phyloP scores from a whole-genome alignment of 2,329 filamentous ascomycete species.

The Epichloe glyceriae region DNA sequence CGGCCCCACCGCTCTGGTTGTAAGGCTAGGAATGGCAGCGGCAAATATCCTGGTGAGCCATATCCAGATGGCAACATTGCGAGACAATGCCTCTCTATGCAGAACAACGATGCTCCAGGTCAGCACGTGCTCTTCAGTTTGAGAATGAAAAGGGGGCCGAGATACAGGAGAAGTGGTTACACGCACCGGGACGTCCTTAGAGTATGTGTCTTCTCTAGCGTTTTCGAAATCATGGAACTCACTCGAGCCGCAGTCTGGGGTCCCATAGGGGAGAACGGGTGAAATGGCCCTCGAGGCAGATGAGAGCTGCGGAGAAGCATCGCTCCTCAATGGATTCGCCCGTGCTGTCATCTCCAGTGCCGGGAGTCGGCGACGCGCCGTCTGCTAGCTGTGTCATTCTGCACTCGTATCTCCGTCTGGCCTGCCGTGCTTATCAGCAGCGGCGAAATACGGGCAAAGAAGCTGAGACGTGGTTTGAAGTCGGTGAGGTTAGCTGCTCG shows the following conservation, averaged over 20 bases:
- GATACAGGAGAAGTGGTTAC: neutral
- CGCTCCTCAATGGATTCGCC: conserved; percentile 48
- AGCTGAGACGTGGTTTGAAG: neutral
- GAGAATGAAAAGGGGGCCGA: neutral
- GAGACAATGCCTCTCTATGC: conserved; percentile 42
- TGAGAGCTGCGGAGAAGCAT: conserved; percentile 46
- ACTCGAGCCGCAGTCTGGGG: conserved; percentile 41
- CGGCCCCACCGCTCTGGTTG: conserved; percentile 44
- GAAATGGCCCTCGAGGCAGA: conserved; percentile 50
- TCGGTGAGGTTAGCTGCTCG: neutral
- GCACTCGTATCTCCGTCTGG: neutral
- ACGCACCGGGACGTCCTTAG: conserved; percentile 45
- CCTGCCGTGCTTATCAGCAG: neutral
- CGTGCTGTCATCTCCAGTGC: conserved; percentile 11
- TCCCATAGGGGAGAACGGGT: conserved; percentile 42
- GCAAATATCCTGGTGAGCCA: conserved; percentile 50
- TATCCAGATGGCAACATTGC: conserved; percentile 53
- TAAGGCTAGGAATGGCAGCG: conserved; percentile 46
- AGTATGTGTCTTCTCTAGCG: conserved; percentile 50
- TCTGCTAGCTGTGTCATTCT: conserved; percentile 17
- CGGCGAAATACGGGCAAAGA: neutral
- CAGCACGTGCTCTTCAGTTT: conserved; percentile 3
- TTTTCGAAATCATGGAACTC: conserved; percentile 44
- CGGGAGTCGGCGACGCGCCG: conserved; percentile 8
- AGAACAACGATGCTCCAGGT: conserved; percentile 2